Base-by-base conservation (phyloP, 2,329 filamentous ascomycete species). In the Metarhizium brunneum region DNA sequence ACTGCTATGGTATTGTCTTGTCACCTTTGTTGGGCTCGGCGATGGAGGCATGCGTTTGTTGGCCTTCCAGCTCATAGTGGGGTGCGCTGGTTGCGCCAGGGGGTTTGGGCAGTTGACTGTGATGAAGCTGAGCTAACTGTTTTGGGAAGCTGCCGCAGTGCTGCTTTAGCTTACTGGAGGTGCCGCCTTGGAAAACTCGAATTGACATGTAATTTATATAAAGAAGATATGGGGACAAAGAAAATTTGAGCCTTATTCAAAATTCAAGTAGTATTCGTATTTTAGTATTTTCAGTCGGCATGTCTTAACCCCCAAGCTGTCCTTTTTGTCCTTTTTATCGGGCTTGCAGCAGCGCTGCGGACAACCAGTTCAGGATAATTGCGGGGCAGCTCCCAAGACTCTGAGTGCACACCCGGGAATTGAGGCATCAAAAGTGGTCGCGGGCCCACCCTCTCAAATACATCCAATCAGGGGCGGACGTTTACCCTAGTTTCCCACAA, bases 401-500 rank as follows among this genome's bases (percentile, higher is more conserved):
- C 10, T 10, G 20, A 14, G 11, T 56, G 47, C 25, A 47, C 50
- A 50, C 56, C 56, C 53, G 32, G 47, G 30, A 56, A 45, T 53
- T 38, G 16, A 58, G 56, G 56, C 56, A 58, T 43, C 50, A 40
- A 55, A 2, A 2, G 38, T 14, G 2, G 47, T 10, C 3, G 8
- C 20, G 48, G 54, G n/a, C 10, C 54, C 48, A 8, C 13, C 13
- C 64, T 55, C 62, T 63, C 64, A 66, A 65, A 62, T 63, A 56
- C 60, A 32, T 59, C 65, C 58, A 64, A 71, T 69, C 62, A 64
- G 66, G 65, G 59, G 61, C 65, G 62, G 64, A 48, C 62, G 65
- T 64, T 63, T 67, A 71, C 71, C 70, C 70, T 71, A 71, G 64
- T 63, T 66, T 66, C 72, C 71, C 72, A 74, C 72, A 74, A 73